These are phyloP conservation scores for Arabis hirsuta DNA, from an alignment of 345 rosid genomes.

Conservation along the genomic window DNA sequence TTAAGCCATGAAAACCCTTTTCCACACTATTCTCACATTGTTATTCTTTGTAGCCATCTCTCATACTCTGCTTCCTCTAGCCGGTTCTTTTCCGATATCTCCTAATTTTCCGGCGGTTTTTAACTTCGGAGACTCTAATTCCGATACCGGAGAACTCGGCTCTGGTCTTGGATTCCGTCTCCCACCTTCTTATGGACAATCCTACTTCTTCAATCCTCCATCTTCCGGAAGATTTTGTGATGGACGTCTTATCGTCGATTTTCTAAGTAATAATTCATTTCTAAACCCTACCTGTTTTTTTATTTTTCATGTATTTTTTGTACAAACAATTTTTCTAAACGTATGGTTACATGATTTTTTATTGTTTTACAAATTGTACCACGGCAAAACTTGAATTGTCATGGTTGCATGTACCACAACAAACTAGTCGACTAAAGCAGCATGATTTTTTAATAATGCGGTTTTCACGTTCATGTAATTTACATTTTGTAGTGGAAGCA, in stretches of 20 bases:
- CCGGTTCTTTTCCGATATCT: slow-evolving; percentile 35
- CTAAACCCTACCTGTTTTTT: neutral
- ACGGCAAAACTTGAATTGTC: neutral
- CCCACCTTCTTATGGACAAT: slow-evolving; percentile 47
- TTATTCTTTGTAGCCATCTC: slow-evolving; percentile 17
- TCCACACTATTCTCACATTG: slow-evolving; percentile 4
- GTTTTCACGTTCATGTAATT: slow-evolving; percentile 15
- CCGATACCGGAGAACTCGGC: slow-evolving; percentile 57
- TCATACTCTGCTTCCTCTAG: slow-evolving; percentile 8
- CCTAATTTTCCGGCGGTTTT: slow-evolving; percentile 54
- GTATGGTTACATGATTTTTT: neutral
- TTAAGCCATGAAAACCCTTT: slow-evolving; percentile 18
- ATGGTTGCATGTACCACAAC: slow-evolving; percentile 3
- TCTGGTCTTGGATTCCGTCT: slow-evolving; percentile 49
- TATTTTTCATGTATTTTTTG: neutral
- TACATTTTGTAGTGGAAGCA: slow-evolving; percentile 38
- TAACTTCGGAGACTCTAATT: slow-evolving; percentile 66
- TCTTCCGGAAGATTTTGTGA: slow-evolving; percentile 50
- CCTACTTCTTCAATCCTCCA: slow-evolving; percentile 50
- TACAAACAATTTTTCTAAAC: neutral
- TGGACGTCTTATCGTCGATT: slow-evolving; percentile 64
- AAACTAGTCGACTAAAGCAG: slow-evolving; percentile 10
- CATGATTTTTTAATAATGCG: slow-evolving; percentile 3
- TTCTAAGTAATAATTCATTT: slow-evolving; percentile 43
- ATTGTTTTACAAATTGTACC: neutral